Evolutionary conservation across 257 asterid species (phyloP).

Genomic region (Solanum piurae): DNA sequence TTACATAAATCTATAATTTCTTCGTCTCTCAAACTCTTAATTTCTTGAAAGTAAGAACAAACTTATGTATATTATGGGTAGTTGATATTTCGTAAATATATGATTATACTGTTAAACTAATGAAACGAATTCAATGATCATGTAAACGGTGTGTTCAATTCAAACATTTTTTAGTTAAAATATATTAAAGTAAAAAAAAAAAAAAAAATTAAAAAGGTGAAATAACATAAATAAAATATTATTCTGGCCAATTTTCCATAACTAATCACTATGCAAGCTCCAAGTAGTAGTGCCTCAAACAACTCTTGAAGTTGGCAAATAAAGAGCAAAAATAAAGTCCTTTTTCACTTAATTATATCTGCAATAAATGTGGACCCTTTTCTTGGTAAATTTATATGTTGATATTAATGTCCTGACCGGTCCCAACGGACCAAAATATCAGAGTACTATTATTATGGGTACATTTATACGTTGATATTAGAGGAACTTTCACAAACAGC

Average conservation of each 20-base stretch:
- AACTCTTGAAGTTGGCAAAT: not conserved
- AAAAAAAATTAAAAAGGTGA: fast-evolving
- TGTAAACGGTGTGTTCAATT: not conserved
- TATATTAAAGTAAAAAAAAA: too few species aligned
- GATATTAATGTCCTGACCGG: not conserved
- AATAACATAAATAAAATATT: too few species aligned
- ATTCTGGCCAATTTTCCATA: too few species aligned
- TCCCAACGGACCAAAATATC: not conserved
- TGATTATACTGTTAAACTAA: too few species aligned
- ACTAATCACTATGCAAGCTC: not conserved
- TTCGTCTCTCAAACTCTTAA: not conserved
- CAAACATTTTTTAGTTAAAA: not conserved
- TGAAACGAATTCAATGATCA: not conserved
- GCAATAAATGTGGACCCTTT: not conserved
- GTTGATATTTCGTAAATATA: not conserved
- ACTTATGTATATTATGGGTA: not conserved
- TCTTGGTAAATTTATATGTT: not conserved
- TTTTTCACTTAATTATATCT: too few species aligned
- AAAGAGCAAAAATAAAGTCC: not conserved
- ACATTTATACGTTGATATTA: too few species aligned
- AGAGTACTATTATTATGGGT: not conserved
- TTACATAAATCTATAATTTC: too few species aligned
- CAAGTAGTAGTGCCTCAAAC: not conserved
- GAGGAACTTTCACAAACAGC: too few species aligned
- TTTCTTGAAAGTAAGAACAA: not conserved